Percentiles rank a stretch among this genome's conserved stretches.
phyloP scores from a whole-genome alignment of 768 basidiomycete genomes.

The Mycena vulgaris region DNA sequence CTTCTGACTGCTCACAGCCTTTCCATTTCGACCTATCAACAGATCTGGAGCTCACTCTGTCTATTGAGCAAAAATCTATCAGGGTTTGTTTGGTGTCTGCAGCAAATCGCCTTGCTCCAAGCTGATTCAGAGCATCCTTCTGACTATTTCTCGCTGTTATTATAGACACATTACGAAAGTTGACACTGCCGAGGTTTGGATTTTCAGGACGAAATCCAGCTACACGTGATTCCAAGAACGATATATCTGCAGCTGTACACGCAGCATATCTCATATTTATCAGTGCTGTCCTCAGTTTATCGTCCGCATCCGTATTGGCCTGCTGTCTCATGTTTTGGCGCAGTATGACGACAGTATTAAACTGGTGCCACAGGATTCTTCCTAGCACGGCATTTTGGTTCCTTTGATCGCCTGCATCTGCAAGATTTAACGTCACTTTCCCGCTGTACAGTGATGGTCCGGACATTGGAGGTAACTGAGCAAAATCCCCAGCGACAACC shows the following conservation, averaged over 20 bases:
- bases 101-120: no score
- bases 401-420: not conserved
- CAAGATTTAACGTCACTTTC: not conserved
- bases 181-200: no score
- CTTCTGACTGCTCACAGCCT: no score
- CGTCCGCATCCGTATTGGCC: slow-evolving; percentile 38
- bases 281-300: slow-evolving; percentile 45
- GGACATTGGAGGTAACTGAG: slow-evolving; percentile 47
- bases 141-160: no score
- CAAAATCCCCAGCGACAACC: slow-evolving; percentile 55
- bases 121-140: no score
- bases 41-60: not conserved
- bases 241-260: slow-evolving; percentile 44
- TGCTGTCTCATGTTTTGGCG: slow-evolving; percentile 53
- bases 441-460: slow-evolving; percentile 20
- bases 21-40: not conserved
- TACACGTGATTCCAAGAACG: no score
- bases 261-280: slow-evolving; percentile 57
- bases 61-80: not conserved
- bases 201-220: no score
- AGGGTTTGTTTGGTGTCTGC: no score
- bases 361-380: slow-evolving; percentile 46
- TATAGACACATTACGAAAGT: no score
- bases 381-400: not conserved
- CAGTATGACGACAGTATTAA: slow-evolving; percentile 51